These are phyloP conservation scores for Gyrodon lividus DNA, from an alignment of 768 basidiomycete genomes.

Conservation along the genomic window DNA sequence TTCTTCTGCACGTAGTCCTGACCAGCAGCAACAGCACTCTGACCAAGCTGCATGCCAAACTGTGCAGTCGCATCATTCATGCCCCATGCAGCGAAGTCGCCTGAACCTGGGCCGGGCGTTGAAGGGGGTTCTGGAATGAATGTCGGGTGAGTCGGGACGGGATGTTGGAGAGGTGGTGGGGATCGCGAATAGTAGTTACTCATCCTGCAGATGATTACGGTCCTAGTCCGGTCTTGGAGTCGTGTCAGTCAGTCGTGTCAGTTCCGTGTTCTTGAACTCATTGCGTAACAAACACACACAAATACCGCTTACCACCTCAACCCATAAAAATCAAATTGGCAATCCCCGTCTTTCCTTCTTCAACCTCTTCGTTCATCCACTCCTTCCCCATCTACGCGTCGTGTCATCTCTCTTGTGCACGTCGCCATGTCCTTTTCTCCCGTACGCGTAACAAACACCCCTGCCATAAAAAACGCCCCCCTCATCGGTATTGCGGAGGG, in stretches of 20 bases:
- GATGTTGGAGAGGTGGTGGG: conserved; percentile 82
- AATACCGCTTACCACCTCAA: conserved; percentile 9
- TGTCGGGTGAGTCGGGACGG: conserved; percentile 83
- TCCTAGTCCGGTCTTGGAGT: background rate
- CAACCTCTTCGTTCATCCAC: conserved; percentile 17
- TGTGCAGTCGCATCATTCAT: conserved; percentile 93
- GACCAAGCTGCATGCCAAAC: conserved; percentile 94
- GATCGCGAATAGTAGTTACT: conserved; percentile 47
- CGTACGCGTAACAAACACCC: conserved; percentile 62
- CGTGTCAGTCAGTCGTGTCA: background rate
- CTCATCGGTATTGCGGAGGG: conserved; percentile 81
- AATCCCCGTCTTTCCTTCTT: background rate
- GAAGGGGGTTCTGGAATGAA: conserved; percentile 82
- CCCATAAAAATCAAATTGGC: conserved; percentile 19
- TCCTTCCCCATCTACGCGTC: conserved; percentile 12
- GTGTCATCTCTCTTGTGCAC: conserved; percentile 3
- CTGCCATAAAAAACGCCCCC: conserved; percentile 85
- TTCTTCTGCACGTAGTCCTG: conserved; percentile 96
- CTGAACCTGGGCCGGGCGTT: conserved; percentile 65
- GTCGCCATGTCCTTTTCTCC: conserved; percentile 43
- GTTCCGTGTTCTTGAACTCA: background rate
- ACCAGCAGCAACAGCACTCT: conserved; percentile 87
- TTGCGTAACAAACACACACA: conserved; percentile 16
- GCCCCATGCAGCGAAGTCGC: conserved; percentile 70
- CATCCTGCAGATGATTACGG: conserved; percentile 13